Evolutionary conservation across 1,284 basidiomycete species (phyloP).

Genomic region (Exsudoporus floridanus): DNA sequence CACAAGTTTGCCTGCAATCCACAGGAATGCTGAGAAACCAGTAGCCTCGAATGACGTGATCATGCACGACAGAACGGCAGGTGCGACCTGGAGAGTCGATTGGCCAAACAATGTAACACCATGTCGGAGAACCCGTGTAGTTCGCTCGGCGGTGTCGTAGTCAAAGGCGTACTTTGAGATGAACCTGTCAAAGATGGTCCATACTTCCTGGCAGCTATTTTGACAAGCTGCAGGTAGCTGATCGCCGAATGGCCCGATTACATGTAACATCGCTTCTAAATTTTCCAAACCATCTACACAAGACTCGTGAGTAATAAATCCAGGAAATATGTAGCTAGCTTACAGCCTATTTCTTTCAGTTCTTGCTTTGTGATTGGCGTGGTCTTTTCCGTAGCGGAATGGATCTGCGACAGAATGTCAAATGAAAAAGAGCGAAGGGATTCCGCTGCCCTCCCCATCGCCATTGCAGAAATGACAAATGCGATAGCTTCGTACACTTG

Average conservation of each 20-base stretch:
- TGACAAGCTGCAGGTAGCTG: constrained; percentile 80
- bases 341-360: constrained; percentile 61
- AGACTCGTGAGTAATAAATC: not conserved
- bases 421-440: constrained; percentile 83
- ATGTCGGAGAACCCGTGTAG: constrained; percentile 83
- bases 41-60: constrained; percentile 77
- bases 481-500: constrained; percentile 96
- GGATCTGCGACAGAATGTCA: constrained; percentile 71
- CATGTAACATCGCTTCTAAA: constrained; percentile 82
- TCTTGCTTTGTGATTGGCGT: constrained; percentile 60
- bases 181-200: constrained; percentile 81
- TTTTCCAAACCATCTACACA: constrained; percentile 79
- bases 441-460: constrained; percentile 79
- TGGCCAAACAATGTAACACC: constrained; percentile 82
- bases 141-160: constrained; percentile 81
- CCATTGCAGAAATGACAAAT: constrained; percentile 92
- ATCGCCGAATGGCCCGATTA: constrained; percentile 79
- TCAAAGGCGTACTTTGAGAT: constrained; percentile 79
- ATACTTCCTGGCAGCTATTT: constrained; percentile 78
- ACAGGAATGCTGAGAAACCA: constrained; percentile 86
- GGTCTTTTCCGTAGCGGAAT: constrained; percentile 53
- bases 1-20: constrained; percentile 89
- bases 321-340: constrained; percentile 29
- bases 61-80: constrained; percentile 76
- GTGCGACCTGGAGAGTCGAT: constrained; percentile 65